A percentile compares a stretch with the other conserved stretches of the same genome.
Evolutionary conservation across 495 filamentous ascomycete species (phyloP).

Genomic region (Talaromyces proteolyticus): DNA sequence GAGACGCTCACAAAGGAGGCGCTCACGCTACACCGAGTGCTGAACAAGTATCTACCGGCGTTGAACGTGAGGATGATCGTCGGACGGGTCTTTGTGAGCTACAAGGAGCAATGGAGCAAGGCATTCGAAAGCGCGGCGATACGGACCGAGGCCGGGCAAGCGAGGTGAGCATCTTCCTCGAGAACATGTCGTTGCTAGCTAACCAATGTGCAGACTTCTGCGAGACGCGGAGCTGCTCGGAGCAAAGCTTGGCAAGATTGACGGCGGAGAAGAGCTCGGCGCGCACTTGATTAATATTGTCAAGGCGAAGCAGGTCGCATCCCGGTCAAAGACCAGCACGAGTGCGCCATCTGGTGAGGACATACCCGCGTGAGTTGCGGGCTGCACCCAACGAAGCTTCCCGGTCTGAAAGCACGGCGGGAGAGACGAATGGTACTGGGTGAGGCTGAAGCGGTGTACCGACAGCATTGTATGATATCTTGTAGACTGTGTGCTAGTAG

Average conservation of each 20-base stretch:
- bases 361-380: neutral
- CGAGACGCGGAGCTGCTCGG: neutral
- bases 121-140: conserved; percentile 55
- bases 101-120: conserved; percentile 62
- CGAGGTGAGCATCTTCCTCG: conserved; percentile 37
- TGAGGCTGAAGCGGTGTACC: neutral
- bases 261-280: neutral
- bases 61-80: conserved; percentile 65
- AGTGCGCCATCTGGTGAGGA: neutral
- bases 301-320: neutral
- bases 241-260: neutral
- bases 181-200: neutral
- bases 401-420: neutral
- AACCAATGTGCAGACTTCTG: neutral
- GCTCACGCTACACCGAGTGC: conserved; percentile 64
- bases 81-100: conserved; percentile 67
- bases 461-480: neutral
- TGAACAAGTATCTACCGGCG: conserved; percentile 66
- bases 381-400: neutral
- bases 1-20: conserved; percentile 75
- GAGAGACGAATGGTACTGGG: neutral
- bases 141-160: conserved; percentile 50
- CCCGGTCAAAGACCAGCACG: neutral
- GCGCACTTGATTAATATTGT: neutral
- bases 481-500: neutral